Percentiles rank a stretch among this genome's conserved stretches.
These are phyloP conservation scores for Leccinum subtestaceum DNA, from an alignment of 768 basidiomycete species.

Conservation along the genomic window DNA sequence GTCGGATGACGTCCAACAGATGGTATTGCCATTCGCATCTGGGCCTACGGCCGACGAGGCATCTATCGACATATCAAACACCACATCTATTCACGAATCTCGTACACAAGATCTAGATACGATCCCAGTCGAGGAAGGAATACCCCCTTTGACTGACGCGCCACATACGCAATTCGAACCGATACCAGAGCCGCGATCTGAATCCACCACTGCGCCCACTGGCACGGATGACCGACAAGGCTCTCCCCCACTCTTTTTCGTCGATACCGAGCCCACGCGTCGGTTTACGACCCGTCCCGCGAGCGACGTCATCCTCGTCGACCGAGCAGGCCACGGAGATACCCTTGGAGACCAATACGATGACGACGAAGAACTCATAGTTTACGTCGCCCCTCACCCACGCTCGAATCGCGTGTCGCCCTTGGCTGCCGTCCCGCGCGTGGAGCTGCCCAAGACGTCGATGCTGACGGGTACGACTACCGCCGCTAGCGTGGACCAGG, in stretches of 20 bases:
- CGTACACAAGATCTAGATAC: neutral
- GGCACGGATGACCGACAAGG: neutral
- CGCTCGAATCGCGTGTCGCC: slow-evolving; percentile 31
- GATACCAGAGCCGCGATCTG: neutral
- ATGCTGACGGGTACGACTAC: slow-evolving; percentile 22
- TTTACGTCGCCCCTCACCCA: slow-evolving; percentile 76
- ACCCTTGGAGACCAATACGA: slow-evolving; percentile 22
- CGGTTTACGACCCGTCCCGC: slow-evolving; percentile 4
- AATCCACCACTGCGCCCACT: neutral
- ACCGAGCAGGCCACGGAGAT: slow-evolving; percentile 16
- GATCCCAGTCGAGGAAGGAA: slow-evolving; percentile 1
- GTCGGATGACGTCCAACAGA: neutral
- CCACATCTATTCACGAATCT: neutral
- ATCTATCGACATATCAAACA: slow-evolving; percentile 9
- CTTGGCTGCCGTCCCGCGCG: slow-evolving; percentile 8
- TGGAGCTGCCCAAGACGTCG: slow-evolving; percentile 22
- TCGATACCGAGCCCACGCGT: slow-evolving; percentile 40
- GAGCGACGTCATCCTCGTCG: slow-evolving; percentile 25
- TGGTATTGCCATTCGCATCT: neutral
- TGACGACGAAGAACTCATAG: slow-evolving; percentile 64
- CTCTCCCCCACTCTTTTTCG: slow-evolving; percentile 24
- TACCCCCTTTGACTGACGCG: too few relatives aligned
- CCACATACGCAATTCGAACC: neutral
- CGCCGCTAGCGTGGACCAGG: neutral
- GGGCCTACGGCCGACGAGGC: slow-evolving; percentile 2